A percentile compares a stretch with the other conserved stretches of the same genome.
These are phyloP conservation scores for Fusarium redolens DNA, from an alignment of 2,329 filamentous ascomycete genomes.

Conservation along the genomic window DNA sequence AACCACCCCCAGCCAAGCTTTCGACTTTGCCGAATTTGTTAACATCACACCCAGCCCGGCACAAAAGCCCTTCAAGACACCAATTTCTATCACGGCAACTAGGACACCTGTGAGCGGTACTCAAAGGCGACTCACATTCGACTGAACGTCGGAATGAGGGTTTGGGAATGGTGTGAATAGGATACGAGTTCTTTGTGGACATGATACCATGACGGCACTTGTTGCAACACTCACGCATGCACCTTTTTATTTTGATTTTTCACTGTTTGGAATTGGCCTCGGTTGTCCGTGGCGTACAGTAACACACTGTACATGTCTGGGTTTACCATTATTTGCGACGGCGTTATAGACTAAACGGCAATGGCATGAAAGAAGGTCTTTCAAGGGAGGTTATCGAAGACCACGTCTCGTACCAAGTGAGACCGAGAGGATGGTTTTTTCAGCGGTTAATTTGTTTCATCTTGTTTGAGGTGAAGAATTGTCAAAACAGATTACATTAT, in stretches of 20 bases:
- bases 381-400: conserved; percentile 19
- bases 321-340: conserved; percentile 35
- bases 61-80: conserved; percentile 89
- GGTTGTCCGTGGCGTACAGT: conserved; percentile 32
- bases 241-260: conserved; percentile 13
- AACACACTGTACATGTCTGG: conserved; percentile 27
- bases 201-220: conserved; percentile 53
- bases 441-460: conserved; percentile 26
- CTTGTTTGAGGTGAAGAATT: conserved; percentile 29
- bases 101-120: conserved; percentile 73
- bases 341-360: conserved; percentile 45
- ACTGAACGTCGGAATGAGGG: conserved; percentile 63
- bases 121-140: conserved; percentile 84
- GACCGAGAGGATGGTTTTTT: conserved; percentile 21
- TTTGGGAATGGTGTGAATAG: conserved; percentile 13
- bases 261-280: conserved; percentile 28
- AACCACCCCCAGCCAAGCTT: conserved; percentile 82
- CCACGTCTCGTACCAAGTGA: conserved; percentile 4
- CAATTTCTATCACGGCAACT: conserved; percentile 63
- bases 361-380: conserved; percentile 33
- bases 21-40: conserved; percentile 97
- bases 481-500: conserved; percentile 23
- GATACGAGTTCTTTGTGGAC: conserved; percentile 43
- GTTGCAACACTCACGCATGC: conserved; percentile 38
- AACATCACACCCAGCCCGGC: conserved; percentile 97